Percentiles rank a stretch among this genome's conserved stretches.
Conservation (phyloP, 208 protist species). For the Histomonas meleagridis region DNA sequence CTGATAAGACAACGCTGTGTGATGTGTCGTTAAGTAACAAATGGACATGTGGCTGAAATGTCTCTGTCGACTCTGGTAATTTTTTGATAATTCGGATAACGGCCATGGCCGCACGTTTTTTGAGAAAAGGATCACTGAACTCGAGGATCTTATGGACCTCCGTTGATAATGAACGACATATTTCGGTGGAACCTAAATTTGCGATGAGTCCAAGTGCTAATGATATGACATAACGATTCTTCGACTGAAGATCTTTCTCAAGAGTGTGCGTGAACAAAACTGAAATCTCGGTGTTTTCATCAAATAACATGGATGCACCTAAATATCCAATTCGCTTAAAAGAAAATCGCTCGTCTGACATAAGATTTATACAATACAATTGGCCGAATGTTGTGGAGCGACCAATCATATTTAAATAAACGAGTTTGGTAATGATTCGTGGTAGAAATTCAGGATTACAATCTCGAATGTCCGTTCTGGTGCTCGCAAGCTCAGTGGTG, state of each 20-base stretch:
- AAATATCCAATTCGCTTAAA: conserved; percentile 38
- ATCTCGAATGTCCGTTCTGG: conserved; percentile 24
- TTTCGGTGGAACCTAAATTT: conserved; percentile 23
- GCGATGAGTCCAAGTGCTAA: neutral
- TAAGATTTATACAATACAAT: neutral
- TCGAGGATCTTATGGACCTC: conserved; percentile 18
- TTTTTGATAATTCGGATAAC: conserved; percentile 33
- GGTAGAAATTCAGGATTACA: neutral
- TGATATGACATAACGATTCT: neutral
- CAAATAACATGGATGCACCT: neutral
- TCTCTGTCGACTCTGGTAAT: conserved; percentile 1
- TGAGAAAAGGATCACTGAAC: neutral
- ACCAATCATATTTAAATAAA: conserved; percentile 38
- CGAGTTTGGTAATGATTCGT: neutral
- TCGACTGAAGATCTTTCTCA: conserved; percentile 31
- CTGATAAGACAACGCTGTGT: neutral
- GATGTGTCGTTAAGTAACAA: neutral
- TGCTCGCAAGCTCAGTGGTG: conserved; percentile 19
- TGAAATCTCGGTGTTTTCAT: conserved; percentile 25
- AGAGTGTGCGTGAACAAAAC: conserved; percentile 12
- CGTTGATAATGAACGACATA: neutral
- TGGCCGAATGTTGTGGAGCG: neutral
- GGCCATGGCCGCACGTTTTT: neutral
- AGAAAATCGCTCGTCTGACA: neutral
- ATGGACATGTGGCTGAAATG: neutral